Evolutionary conservation across 2,329 filamentous ascomycete species (phyloP), one percentile per base, ranked within the genome.

Genomic region (Didymella pomorum): DNA sequence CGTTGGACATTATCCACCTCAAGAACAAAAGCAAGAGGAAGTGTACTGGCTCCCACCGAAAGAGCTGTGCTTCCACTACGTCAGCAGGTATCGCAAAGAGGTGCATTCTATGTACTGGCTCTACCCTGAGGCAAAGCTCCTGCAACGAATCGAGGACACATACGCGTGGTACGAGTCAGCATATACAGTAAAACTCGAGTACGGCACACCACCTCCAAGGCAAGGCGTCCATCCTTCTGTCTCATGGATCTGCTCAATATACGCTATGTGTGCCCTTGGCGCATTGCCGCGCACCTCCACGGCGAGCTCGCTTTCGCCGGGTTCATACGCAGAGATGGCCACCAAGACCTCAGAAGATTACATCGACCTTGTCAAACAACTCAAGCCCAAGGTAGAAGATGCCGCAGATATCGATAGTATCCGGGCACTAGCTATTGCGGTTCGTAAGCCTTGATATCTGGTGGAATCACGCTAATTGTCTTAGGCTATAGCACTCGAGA

Each of bases 371-470:
- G 72, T 73, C 3, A 76, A 76, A 47, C 67, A 71, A 47, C 57
- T 76, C 8, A 70, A 76, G 21, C 67, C 73, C 0, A 51, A 61
- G 8, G 70, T 74, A 0, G 73, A 76, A 46, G 75, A 77, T 37
- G 72, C 74, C 52, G 75, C 75, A 1, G 75, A 77, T 31, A 63
- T 77, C 37, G 75, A 77, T 28, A 76, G 75, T 33, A 72, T 77
- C 52, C 67, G 75, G 18, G 75, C 73, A 0, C 61, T 77, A 52
- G 69, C 72, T 18, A 74, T 75, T 9, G 62, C 76, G 66, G 75
- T 76, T 53, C 55, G 67, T 63, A 2, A 8, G 9, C 2, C 2
- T 1, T 1, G 3, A 16, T 2, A 2, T 6, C 1, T 18, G 3
- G 26, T 21, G 2, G 44, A 2, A 21, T 14, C 3, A 8, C 1